Conservation (phyloP, 2,329 filamentous ascomycete genomes). For the Cladophialophora bantiana region DNA sequence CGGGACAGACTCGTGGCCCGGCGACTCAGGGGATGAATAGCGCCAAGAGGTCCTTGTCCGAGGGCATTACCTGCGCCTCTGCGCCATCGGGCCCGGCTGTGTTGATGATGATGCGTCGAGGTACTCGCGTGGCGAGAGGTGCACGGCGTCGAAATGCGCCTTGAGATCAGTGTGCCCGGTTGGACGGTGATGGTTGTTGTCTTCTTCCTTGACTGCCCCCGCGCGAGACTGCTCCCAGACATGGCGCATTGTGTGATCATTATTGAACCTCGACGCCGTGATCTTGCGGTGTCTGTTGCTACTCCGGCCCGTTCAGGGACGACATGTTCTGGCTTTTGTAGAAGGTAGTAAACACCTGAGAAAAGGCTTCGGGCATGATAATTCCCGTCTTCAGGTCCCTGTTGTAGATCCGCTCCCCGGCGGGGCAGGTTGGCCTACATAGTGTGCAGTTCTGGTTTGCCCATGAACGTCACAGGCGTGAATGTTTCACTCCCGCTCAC, state of each 20-base stretch:
- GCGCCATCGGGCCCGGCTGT: neutral
- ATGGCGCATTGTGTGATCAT: slow-evolving; percentile 49
- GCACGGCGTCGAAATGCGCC: neutral
- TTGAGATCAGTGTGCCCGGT: too few species aligned
- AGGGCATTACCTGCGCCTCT: slow-evolving; percentile 1
- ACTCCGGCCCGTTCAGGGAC: slow-evolving; percentile 41
- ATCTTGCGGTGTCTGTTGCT: slow-evolving; percentile 51
- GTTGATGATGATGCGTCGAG: slow-evolving; percentile 39
- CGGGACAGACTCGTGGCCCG: slow-evolving; percentile 40
- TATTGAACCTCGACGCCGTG: slow-evolving; percentile 51
- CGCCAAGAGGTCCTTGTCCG: slow-evolving; percentile 17
- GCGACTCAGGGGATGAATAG: neutral
- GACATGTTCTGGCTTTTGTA: slow-evolving; percentile 46
- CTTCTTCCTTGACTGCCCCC: slow-evolving; percentile 22
- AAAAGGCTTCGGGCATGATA: neutral
- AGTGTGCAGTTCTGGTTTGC: neutral
- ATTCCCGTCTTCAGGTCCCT: slow-evolving; percentile 2
- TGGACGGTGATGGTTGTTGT: too few species aligned
- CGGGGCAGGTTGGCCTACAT: neutral
- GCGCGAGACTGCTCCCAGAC: slow-evolving; percentile 48
- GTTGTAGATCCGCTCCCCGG: neutral
- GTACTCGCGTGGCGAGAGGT: slow-evolving; percentile 39
- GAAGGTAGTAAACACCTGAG: slow-evolving; percentile 34
- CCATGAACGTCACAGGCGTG: slow-evolving; percentile 10
- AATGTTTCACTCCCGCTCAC: slow-evolving; percentile 20